phyloP scores from a whole-genome alignment of 257 asterid genomes.

The Linaria vulgaris region DNA sequence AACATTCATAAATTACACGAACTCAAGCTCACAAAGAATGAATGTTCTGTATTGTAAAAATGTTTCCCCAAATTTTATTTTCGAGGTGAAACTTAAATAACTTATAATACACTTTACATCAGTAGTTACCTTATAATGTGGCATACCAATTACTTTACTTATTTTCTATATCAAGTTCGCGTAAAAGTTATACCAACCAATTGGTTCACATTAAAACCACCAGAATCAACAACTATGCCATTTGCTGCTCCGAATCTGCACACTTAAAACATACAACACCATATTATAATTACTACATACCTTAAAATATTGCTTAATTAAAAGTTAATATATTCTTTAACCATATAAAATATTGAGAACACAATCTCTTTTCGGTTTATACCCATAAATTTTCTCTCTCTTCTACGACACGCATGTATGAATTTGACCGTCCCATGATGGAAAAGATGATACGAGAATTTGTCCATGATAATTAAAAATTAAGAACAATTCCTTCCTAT shows the following conservation, averaged over 20 bases:
- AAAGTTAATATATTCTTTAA: neutral
- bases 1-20: too few relatives aligned
- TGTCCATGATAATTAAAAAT: neutral
- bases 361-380: neutral
- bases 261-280: too few relatives aligned
- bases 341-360: neutral
- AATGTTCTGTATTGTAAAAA: too few relatives aligned
- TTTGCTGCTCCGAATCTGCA: neutral
- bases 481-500: neutral
- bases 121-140: neutral
- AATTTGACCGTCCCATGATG: neutral
- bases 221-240: neutral
- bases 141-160: neutral
- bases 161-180: neutral
- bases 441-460: neutral
- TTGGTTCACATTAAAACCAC: neutral
- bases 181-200: neutral
- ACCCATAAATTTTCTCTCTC: neutral
- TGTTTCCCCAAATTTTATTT: too few relatives aligned
- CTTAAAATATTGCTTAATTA: constrained; percentile 5
- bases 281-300: neutral
- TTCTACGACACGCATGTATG: neutral
- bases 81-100: too few relatives aligned
- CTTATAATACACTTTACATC: too few relatives aligned
- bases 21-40: too few relatives aligned